Conservation (phyloP, 176 grass and related monocot species). For the Rhynchospora breviuscula region DNA sequence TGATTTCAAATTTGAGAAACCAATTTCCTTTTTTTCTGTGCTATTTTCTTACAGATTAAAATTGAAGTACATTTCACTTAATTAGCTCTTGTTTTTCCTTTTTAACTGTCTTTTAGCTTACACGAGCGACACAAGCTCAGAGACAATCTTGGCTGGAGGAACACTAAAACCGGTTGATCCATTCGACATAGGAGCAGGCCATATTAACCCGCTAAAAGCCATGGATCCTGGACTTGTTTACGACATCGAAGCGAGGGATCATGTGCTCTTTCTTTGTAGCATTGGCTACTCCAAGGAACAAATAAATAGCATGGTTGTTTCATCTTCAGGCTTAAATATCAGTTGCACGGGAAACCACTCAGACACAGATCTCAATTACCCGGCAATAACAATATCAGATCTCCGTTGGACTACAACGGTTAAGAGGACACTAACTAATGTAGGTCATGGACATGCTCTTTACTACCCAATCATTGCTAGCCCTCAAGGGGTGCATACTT, state of each 20-base stretch:
- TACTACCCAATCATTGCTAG: constrained; percentile 39
- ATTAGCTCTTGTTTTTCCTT: not conserved
- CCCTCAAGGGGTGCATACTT: constrained; percentile 42
- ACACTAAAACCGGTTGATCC: constrained; percentile 62
- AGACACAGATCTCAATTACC: constrained; percentile 61
- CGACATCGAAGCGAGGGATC: constrained; percentile 48
- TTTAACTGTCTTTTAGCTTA: constrained; percentile 22
- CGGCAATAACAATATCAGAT: constrained; percentile 51
- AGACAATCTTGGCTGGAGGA: constrained; percentile 56
- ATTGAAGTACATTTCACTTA: not conserved
- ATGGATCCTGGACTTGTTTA: constrained; percentile 83
- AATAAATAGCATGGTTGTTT: constrained; percentile 56
- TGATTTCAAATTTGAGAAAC: not conserved
- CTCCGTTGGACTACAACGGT: constrained; percentile 39
- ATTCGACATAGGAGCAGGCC: constrained; percentile 77
- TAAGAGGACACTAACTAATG: constrained; percentile 66
- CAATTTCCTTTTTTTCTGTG: not conserved
- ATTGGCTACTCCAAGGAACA: constrained; percentile 52
- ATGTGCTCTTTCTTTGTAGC: constrained; percentile 68
- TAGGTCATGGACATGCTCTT: constrained; percentile 38
- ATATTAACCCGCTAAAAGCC: constrained; percentile 62
- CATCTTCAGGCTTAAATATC: constrained; percentile 37
- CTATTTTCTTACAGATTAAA: not conserved
- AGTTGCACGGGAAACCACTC: constrained; percentile 32
- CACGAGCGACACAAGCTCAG: constrained; percentile 49